Base-by-base conservation (phyloP, 768 basidiomycete species). In the Hortiboletus campestris region DNA sequence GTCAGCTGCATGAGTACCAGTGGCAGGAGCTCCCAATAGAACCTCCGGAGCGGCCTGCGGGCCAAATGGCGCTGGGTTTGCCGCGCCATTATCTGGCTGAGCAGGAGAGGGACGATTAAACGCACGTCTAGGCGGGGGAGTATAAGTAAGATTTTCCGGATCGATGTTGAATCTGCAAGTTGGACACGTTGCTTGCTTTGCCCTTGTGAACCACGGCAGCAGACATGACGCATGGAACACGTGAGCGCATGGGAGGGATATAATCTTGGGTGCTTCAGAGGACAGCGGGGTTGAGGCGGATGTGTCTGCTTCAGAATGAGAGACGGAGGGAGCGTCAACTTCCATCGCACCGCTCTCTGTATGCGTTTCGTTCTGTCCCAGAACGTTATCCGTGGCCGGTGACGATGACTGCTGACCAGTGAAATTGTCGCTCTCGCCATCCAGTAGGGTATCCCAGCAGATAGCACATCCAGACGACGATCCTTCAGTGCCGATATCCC, bases 91-190 rank as follows among this genome's bases (percentile, higher is more conserved):
- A 19, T 20, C 53, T 6, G 59, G 53, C 35, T 59, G 63, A 16
- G 58, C 39, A 41, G 62, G 59, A 47, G 55, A 51, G 10, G 50
- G 39, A 22, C 59, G 62, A 32, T 39, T 50, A 34, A 67, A 64
- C 22, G 49, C 25, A 25, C 52, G 68, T 57, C 65, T 59, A 17
- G 63, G 48, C 11, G 28, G 57, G 3, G 65, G 63, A 35, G 63
- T 62, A 51, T 76, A 83, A 0, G 88, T 89, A 44, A 91, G 69
- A 53, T 85, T 85, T 52, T 89, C 84, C 0, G 90, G 90, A 64
- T 92, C 90, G 51, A 92, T 81, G 59, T 92, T 85, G 63, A 92
- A 92, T 58, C 90, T 75, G 71, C 90, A 92, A 0, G 88, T 88
- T 0, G 90, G 90, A 61, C 90, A 92, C 2, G 90, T 91, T 19